Percentiles rank a stretch among this genome's conserved stretches.
Conservation (phyloP, 345 rosid species). For the Boechera divaricarpa region DNA sequence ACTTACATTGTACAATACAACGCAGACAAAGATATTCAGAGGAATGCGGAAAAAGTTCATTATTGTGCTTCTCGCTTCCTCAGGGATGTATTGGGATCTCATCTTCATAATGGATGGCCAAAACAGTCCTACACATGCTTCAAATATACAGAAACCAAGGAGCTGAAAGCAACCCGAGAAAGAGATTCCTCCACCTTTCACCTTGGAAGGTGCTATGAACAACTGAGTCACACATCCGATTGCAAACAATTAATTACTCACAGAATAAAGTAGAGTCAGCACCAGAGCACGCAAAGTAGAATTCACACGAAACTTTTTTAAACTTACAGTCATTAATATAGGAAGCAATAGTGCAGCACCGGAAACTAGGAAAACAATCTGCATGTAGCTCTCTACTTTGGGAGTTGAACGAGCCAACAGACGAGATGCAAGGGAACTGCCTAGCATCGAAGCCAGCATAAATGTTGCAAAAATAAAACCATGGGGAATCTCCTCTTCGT, state of each 20-base stretch:
- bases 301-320: neutral
- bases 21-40: slow-evolving; percentile 89
- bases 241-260: slow-evolving; percentile 26
- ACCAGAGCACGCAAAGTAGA: neutral
- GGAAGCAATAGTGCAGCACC: slow-evolving; percentile 84
- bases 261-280: slow-evolving; percentile 17
- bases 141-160: slow-evolving; percentile 91
- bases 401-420: slow-evolving; percentile 76
- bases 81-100: slow-evolving; percentile 99
- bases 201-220: slow-evolving; percentile 66
- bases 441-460: slow-evolving; percentile 98
- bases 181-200: slow-evolving; percentile 82
- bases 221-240: slow-evolving; percentile 51
- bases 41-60: slow-evolving; percentile 99
- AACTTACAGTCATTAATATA: slow-evolving; percentile 72
- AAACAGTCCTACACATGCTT: slow-evolving; percentile 95
- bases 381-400: slow-evolving; percentile 96
- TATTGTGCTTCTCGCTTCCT: slow-evolving; percentile 99
- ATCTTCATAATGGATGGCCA: slow-evolving; percentile 99
- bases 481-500: slow-evolving; percentile 92
- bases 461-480: slow-evolving; percentile 98
- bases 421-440: slow-evolving; percentile 98
- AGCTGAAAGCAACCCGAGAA: slow-evolving; percentile 84
- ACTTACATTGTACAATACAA: slow-evolving; percentile 91
- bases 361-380: slow-evolving; percentile 78